Conservation (phyloP, 495 filamentous ascomycete species). For the Penicillium fimorum region DNA sequence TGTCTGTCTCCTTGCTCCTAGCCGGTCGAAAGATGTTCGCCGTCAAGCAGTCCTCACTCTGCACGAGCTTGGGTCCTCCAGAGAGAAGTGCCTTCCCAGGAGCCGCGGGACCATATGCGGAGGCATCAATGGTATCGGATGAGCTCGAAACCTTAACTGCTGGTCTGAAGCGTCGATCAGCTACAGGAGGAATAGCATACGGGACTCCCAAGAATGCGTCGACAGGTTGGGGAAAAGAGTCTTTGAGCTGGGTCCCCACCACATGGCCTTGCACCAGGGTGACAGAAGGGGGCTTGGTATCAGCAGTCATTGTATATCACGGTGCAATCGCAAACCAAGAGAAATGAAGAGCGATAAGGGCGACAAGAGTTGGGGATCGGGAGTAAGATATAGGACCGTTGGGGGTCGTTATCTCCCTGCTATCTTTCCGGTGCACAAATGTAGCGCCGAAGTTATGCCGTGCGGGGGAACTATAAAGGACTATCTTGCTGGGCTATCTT, state of each 20-base stretch:
- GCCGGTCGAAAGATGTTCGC: slow-evolving; percentile 52
- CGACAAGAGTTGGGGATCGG: slow-evolving; percentile 1
- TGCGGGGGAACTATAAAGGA: slow-evolving; percentile 12
- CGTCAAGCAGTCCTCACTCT: slow-evolving; percentile 54
- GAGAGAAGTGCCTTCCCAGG: slow-evolving; percentile 29
- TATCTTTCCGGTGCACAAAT: slow-evolving; percentile 15
- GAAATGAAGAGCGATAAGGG: slow-evolving; percentile 4
- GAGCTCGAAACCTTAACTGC: slow-evolving; percentile 39
- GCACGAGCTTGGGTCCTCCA: slow-evolving; percentile 32
- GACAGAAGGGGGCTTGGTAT: slow-evolving; percentile 31
- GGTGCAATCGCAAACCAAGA: slow-evolving; percentile 1
- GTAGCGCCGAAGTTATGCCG: slow-evolving; percentile 15
- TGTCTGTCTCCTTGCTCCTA: slow-evolving; percentile 24
- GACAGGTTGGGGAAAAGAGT: slow-evolving; percentile 44
- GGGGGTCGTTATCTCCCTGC: slow-evolving; percentile 1
- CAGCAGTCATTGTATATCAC: slow-evolving; percentile 6
- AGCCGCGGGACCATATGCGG: slow-evolving; percentile 31
- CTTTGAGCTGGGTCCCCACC: slow-evolving; percentile 45
- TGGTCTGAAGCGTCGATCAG: slow-evolving; percentile 55
- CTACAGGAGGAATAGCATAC: slow-evolving; percentile 55
- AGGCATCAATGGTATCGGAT: slow-evolving; percentile 41
- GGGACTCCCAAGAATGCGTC: slow-evolving; percentile 62
- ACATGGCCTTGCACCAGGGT: slow-evolving; percentile 54
- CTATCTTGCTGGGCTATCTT: background rate
- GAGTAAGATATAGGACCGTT: slow-evolving; percentile 1